phyloP scores from a whole-genome alignment of 208 protist species.

The Crithidia acanthocephali region DNA sequence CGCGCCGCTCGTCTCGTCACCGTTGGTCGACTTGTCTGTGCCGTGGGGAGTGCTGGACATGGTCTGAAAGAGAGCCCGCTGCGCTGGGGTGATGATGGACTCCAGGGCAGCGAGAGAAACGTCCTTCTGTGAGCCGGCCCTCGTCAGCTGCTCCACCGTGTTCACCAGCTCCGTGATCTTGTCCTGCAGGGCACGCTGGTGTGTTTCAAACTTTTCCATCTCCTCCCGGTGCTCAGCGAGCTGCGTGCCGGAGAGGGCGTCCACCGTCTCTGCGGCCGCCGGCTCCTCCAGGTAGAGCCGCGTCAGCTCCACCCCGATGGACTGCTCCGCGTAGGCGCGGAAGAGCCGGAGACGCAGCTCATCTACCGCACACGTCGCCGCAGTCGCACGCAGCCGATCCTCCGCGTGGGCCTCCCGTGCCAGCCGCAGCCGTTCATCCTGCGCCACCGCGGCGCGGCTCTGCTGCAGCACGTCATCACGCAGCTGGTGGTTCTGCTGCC shows the following conservation, averaged over 20 bases:
- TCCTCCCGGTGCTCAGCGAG: conserved; percentile 35
- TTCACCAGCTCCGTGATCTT: conserved; percentile 43
- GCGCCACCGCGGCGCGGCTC: neutral
- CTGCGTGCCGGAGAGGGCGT: conserved; percentile 11
- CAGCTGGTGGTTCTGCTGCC: conserved; percentile 28
- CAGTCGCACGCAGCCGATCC: neutral
- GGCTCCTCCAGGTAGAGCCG: conserved; percentile 26
- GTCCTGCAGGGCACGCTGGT: conserved; percentile 26
- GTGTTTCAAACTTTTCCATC: conserved; percentile 30
- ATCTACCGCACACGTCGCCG: conserved; percentile 9
- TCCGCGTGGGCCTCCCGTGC: neutral
- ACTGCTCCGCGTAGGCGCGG: conserved; percentile 30
- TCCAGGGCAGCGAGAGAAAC: conserved; percentile 30
- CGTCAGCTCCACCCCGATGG: conserved; percentile 25
- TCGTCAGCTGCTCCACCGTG: conserved; percentile 38
- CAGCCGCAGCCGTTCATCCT: neutral
- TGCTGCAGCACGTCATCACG: conserved; percentile 12
- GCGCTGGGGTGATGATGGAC: conserved; percentile 39
- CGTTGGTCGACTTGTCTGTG: neutral
- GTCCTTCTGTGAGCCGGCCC: conserved; percentile 29
- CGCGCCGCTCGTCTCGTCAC: neutral
- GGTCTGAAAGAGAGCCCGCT: conserved; percentile 36
- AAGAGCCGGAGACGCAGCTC: conserved; percentile 32
- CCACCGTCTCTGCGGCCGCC: conserved; percentile 6
- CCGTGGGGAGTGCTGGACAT: conserved; percentile 15